phyloP scores from a whole-genome alignment of 2,329 filamentous ascomycete genomes.

The Leptoxyphium fumago region DNA sequence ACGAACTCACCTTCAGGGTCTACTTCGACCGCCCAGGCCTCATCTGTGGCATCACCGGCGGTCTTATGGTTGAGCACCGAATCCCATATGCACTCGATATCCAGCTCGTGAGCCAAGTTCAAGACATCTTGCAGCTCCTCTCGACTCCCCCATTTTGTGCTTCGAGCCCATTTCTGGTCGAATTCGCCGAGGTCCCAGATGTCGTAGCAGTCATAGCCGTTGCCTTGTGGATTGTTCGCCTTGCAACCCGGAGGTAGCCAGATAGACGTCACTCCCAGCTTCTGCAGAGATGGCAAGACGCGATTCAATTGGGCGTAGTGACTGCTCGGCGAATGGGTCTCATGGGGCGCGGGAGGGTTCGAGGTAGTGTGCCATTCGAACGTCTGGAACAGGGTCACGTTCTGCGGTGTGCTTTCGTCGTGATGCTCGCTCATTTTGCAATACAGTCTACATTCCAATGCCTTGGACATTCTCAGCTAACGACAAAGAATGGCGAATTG shows the following conservation, averaged over 20 bases:
- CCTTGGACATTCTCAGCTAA: no score
- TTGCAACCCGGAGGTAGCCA: conserved; percentile 64
- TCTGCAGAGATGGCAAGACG: conserved; percentile 14
- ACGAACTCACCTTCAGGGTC: conserved; percentile 27
- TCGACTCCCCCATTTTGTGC: conserved; percentile 56
- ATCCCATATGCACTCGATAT: conserved; percentile 51
- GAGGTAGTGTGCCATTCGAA: conserved; percentile 59
- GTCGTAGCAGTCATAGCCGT: conserved; percentile 50
- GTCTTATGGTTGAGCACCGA: conserved; percentile 61
- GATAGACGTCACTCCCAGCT: conserved; percentile 43
- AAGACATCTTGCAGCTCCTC: conserved; percentile 43
- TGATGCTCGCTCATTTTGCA: background rate
- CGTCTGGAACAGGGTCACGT: conserved; percentile 46
- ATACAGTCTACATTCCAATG: no score
- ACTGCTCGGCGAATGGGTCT: conserved; percentile 28
- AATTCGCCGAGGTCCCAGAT: conserved; percentile 60
- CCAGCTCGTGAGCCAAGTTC: conserved; percentile 35
- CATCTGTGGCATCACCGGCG: conserved; percentile 50
- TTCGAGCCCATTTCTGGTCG: conserved; percentile 47
- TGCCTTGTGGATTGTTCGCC: conserved; percentile 44
- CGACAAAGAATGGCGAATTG: no score
- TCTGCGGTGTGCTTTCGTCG: conserved; percentile 11
- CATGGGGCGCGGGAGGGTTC: background rate
- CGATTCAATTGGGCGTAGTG: conserved; percentile 17
- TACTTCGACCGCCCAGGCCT: conserved; percentile 48